Base-by-base conservation (phyloP, 257 asterid species). In the Fraxinus pennsylvanica region DNA sequence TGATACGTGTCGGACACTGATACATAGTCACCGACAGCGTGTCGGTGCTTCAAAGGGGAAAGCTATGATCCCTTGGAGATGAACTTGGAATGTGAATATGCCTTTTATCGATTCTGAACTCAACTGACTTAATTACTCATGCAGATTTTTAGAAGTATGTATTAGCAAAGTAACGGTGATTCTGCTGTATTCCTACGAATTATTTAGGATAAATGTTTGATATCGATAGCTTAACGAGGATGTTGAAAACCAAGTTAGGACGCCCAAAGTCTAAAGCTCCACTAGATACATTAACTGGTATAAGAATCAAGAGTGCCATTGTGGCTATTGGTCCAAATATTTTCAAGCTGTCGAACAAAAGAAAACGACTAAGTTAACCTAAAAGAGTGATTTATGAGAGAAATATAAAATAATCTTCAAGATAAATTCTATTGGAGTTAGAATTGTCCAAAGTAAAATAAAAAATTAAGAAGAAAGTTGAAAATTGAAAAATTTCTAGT, bases 191-290 rank as follows among this genome's bases (percentile, higher is more conserved):
- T 29, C 30, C 30, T 29, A 1, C 30, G 2, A 29, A 29, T 29
- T 29, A 19, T 45, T 63, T 29, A 68, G 98, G 91, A 54, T 83
- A 88, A 74, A 96, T 92, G 86, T 96, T 96, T 52, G 99, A 96
- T 87, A 96, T 88, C 0, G 99, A 96, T 74, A 96, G 98, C 89
- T 91, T 96, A 87, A 93, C 99, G n/a, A 96, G 90, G 89, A 93
- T 84, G 63, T 88, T 89, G 76, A 89, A 91, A 35, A 96, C 99
- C 97, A 96, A 86, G 75, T 93, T 97, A 9, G 78, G 93, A 14
- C 90, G 79, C 81, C 92, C 88, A 73, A 90, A 88, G 80, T 73
- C 85, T 68, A 96, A 72, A 59, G 90, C 90, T 74, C 97, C 97
- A 75, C 86, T 92, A 9, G 97, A 89, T 41, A 86, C 77, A 84